phyloP scores from a whole-genome alignment of 768 basidiomycete genomes.

The Coprinopsis sp. region DNA sequence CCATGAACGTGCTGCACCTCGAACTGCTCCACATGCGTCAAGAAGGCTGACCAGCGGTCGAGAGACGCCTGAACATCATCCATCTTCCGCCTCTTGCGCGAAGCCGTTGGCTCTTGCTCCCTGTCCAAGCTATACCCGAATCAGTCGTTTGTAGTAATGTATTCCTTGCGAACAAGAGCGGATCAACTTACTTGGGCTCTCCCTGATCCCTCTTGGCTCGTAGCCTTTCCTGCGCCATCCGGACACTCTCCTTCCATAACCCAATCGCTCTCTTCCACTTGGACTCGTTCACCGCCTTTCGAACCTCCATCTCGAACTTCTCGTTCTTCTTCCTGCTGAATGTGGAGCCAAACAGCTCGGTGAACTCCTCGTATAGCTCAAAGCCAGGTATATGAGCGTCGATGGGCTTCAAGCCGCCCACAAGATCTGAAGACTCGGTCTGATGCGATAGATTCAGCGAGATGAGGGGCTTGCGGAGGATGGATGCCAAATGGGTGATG shows the following conservation, averaged over 20 bases:
- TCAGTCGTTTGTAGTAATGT: neutral
- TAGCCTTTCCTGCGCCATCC: slow-evolving; percentile 66
- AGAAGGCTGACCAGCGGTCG: slow-evolving; percentile 63
- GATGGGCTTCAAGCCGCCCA: slow-evolving; percentile 96
- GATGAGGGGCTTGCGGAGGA: slow-evolving; percentile 72
- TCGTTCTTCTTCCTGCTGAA: slow-evolving; percentile 90
- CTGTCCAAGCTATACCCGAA: slow-evolving; percentile 9
- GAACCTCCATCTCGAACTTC: slow-evolving; percentile 75
- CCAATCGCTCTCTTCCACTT: slow-evolving; percentile 83
- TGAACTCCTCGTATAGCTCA: slow-evolving; percentile 65
- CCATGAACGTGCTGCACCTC: slow-evolving; percentile 85
- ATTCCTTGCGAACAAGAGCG: neutral
- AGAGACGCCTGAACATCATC: slow-evolving; percentile 44
- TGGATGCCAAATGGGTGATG: slow-evolving; percentile 78
- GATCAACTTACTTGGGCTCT: slow-evolving; percentile 21
- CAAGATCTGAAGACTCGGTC: slow-evolving; percentile 88
- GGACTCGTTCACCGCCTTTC: slow-evolving; percentile 74
- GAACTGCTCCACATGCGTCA: slow-evolving; percentile 68
- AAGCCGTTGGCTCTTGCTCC: slow-evolving; percentile 31
- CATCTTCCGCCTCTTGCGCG: slow-evolving; percentile 70
- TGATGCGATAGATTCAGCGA: slow-evolving; percentile 95
- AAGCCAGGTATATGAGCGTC: slow-evolving; percentile 78
- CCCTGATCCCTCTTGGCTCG: slow-evolving; percentile 23
- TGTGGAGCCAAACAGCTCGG: slow-evolving; percentile 75
- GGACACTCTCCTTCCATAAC: slow-evolving; percentile 76